phyloP scores from a whole-genome alignment of 495 filamentous ascomycete genomes.

The Tuber umbilicatum region DNA sequence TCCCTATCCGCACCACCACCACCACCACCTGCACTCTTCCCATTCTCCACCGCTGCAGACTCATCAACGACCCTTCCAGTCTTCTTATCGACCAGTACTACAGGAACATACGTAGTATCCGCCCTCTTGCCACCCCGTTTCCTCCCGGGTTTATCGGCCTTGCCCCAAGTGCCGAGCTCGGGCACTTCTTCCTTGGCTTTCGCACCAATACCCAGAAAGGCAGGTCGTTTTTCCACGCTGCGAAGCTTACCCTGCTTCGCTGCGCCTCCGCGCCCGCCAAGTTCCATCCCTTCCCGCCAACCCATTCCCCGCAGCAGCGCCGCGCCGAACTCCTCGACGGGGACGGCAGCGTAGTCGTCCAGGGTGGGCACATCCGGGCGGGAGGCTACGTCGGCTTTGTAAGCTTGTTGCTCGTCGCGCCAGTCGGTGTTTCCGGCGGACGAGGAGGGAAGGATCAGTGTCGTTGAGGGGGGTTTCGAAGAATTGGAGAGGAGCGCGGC shows the following conservation, averaged over 20 bases:
- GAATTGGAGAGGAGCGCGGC: conserved; percentile 62
- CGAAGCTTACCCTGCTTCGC: conserved; percentile 48
- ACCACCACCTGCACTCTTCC: conserved; percentile 40
- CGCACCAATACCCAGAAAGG: conserved; percentile 78
- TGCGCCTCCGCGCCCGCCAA: conserved; percentile 52
- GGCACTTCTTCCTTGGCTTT: conserved; percentile 49
- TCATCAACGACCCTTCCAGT: conserved; percentile 58
- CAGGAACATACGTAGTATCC: conserved; percentile 59
- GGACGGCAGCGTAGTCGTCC: conserved; percentile 78
- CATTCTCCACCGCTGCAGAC: conserved; percentile 44
- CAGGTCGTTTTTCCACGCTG: conserved; percentile 60
- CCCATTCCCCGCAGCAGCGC: conserved; percentile 85
- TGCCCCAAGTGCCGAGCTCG: conserved; percentile 65
- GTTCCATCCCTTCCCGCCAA: conserved; percentile 77
- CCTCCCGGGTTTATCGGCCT: conserved; percentile 53
- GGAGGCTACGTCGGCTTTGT: conserved; percentile 58
- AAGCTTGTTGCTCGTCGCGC: conserved; percentile 61
- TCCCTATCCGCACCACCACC: neutral
- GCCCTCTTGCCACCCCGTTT: conserved; percentile 43
- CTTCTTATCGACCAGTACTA: conserved; percentile 58
- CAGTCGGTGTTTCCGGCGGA: conserved; percentile 39
- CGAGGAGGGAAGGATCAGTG: conserved; percentile 52
- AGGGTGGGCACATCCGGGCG: conserved; percentile 68
- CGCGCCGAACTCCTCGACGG: conserved; percentile 89
- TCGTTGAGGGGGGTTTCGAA: conserved; percentile 48